Base-by-base conservation (phyloP, 805 yeast genomes). In the Priceomyces fermenticarens region DNA sequence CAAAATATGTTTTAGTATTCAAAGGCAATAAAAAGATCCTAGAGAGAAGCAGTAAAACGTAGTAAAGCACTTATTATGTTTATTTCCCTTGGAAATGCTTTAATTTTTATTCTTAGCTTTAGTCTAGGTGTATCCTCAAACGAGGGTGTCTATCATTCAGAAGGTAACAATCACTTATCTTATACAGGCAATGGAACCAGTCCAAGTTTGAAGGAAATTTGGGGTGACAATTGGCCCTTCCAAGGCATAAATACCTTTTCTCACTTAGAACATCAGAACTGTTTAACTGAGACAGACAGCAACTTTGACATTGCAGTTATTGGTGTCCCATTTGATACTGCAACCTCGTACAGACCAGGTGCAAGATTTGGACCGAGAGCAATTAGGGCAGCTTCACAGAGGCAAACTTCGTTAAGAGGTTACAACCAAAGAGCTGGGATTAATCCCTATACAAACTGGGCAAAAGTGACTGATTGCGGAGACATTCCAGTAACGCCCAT, bases 271-370 rank as follows among this genome's bases (percentile, higher is more conserved):
- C 72, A 76, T 42, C 67, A 75, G 30, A 70, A 70, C 43, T 87
- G 95, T 55, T 68, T 86, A 14, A 35, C 74, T 2, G 60, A 77
- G 31, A 59, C 75, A 32, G 67, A 72, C 4, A 45, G 57, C 6
- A 52, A 65, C 2, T 88, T 72, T 49, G 95, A 87, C 51, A 74
- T 87, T 36, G 95, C 82, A 0, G 48, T 87, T 10, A 71, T 86
- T 41, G 95, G 95, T 3, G 83, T 84, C 1, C 95, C 95, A 0
- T 87, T 86, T 51, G 95, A 86, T 54, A 86, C 93, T 5, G 91
- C 91, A 0, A 82, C 81, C 0, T 75, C 89, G 0, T 86, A 80
- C 58, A 71, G 95, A 38, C 76, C 90, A 0, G 95, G 95, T 5
- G 90, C 95, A 2, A 64, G 95, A 40, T 86, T 86, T 61, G 95